Base-by-base conservation (phyloP, 148 eudicot genomes). In the Hydrangea macrophylla region DNA sequence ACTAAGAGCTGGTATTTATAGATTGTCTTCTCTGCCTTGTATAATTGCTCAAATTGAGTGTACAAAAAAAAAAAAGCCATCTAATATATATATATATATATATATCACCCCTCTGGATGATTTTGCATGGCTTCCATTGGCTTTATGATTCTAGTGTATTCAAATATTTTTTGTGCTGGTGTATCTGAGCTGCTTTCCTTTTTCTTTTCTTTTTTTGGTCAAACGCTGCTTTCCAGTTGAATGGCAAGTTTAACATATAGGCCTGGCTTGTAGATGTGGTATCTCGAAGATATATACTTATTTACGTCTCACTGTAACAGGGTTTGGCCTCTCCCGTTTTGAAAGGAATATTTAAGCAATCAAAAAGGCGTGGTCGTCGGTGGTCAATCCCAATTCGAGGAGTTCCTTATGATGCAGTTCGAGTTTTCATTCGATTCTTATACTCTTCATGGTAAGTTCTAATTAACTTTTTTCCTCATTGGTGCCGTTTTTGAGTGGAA, bases 311-410 rank as follows among this genome's bases (percentile, higher is more conserved):
- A 54, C 11, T 58, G 32, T 11, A 39, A 53, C 82, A 94, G 97
- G 96, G 97, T 6, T 58, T 83, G 77, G 81, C 86, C 68, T 89
- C 99, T 76, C 92, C 93, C 1, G 99, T 95, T 60, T 72, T 95
- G n/a, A 84, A 85, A 70, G 53, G 70, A 53, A 82, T 84, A 77
- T 59, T 94, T 59, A 93, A 80, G 71, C 76, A 80, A 78, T 65
- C 80, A 33, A 91, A 62, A 72, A 69, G 77, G 11, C 79, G 39
- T 42, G 73, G 70, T 27, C 70, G 62, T 67, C 67, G 62, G 36
- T 78, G 79, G 69, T 74, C 88, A 60, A 81, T 95, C 77, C 70
- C 85, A 7, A 87, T 95, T 36, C 79, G 58, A 32, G 99, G 99
- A 0, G 97, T 87, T 69, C 90, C 99, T 7, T 72, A 82, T 59